Base-by-base conservation (phyloP, 306 rosid genomes). In the Lathyrus aphaca region DNA sequence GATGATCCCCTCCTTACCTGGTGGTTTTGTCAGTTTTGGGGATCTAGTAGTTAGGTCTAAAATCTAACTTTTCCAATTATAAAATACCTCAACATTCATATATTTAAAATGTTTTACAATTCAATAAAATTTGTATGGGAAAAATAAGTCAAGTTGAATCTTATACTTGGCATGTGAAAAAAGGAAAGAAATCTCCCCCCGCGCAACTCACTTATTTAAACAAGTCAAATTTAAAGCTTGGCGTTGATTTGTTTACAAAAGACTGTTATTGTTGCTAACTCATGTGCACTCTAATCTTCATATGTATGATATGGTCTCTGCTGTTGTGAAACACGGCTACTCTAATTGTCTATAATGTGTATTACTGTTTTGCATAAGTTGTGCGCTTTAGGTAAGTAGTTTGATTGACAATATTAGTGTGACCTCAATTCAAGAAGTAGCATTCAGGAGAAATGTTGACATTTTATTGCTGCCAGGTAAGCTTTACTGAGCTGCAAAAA, bases 391-490 rank as follows among this genome's bases (percentile, higher is more conserved):
- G 6, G 10, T 18, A 50, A 10, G 58, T 60, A 30, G 38, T 25
- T 83, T 72, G 40, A 77, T 63, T 60, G 39, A 25, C 74, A 30
- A 58, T 30, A 37, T 60, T 57, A 59, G 68, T n/a, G 29, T 53
- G 42, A 59, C 63, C 51, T 68, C 59, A 43, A 38, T 67, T 79
- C 21, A 15, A 62, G 25, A 57, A 43, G 57, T 67, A 11, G 8
- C 69, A 27, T 49, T 58, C 15, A 43, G 72, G 27, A 55, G 56
- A 48, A 16, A 0, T 44, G 30, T 44, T 64, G 57, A 74, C 43
- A 56, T 54, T 45, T 71, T 27, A 5, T 64, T 64, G 66, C 43
- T 70, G 82, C 55, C 88, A 88, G 96, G 86, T 84, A 77, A 84
- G 51, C 64, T 80, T 89, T 68, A 65, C 68, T 1, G 86, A 84